Evolutionary conservation across 495 filamentous ascomycete genomes (phyloP), one percentile per base, ranked within the genome.

Genomic region (Trichoderma erinaceum): DNA sequence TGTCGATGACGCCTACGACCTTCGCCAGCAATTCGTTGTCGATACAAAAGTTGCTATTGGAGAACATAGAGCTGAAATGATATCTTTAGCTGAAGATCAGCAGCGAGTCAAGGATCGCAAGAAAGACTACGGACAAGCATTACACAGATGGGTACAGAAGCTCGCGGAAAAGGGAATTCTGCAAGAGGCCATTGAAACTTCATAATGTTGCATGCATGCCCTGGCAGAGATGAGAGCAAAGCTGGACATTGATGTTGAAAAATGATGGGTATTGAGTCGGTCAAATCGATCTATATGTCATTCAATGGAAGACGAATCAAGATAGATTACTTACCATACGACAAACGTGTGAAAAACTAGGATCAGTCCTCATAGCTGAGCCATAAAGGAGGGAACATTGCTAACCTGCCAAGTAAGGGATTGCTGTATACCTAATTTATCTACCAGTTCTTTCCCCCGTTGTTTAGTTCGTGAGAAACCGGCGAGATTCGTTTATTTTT

Each of bases 101-200:
- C 73, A 70, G 35, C 70, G 58, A 25, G 67, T 76, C 16, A 71
- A 72, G 10, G 77, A 77, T 2, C 73, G 80, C 3, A 77, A 73
- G 66, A 74, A 74, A 48, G 79, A 82, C 64, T 77, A 78, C 66
- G 79, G 77, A 4, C 77, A 74, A 0, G 78, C 78, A 1, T 70
- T 83, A 4, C 81, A 83, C 56, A 72, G 75, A 35, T 83, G 81
- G 81, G 76, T 81, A 23, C 71, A 70, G 27, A 76, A 69, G 66
- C 72, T 83, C 13, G 79, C 78, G 1, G 75, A 78, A 46, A 78
- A 77, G 56, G 79, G 79, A 0, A 71, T 77, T 16, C 68, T 83
- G 38, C 61, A 67, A 66, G 67, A 74, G 65, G 41, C 81, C 27
- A 66, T 66, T 18, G 41, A 65, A 1, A 65, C 71, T 75, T 8